These are phyloP conservation scores for Evansstolkia leycettana DNA, from an alignment of 495 filamentous ascomycete species.

Conservation along the genomic window DNA sequence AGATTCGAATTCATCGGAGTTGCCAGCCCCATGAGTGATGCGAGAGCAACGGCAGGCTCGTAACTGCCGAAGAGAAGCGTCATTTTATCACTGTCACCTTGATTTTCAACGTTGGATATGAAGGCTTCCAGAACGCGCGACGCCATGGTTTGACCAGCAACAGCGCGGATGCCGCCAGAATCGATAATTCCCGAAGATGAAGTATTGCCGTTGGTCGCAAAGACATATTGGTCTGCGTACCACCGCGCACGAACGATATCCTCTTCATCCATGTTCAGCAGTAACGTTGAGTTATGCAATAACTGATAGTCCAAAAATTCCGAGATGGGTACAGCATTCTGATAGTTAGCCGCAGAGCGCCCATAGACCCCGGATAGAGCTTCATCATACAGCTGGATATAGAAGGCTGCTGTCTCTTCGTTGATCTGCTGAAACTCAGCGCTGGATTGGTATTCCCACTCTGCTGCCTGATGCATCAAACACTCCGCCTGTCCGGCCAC, in stretches of 20 bases:
- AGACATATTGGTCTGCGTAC: slow-evolving; percentile 56
- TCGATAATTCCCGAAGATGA: slow-evolving; percentile 27
- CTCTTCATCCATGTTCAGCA: slow-evolving; percentile 35
- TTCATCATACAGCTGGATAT: slow-evolving; percentile 29
- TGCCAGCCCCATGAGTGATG: slow-evolving; percentile 53
- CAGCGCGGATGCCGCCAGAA: slow-evolving; percentile 44
- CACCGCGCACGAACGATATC: slow-evolving; percentile 45
- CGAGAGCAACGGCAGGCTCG: slow-evolving; percentile 61
- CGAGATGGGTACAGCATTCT: slow-evolving; percentile 47
- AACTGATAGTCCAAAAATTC: slow-evolving; percentile 64
- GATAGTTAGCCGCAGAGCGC: slow-evolving; percentile 34
- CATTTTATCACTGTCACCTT: slow-evolving; percentile 37
- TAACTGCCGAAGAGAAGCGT: slow-evolving; percentile 58
- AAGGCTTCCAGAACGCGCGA: slow-evolving; percentile 48
- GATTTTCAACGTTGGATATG: slow-evolving; percentile 30
- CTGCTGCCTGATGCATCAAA: slow-evolving; percentile 23
- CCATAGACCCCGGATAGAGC: slow-evolving; percentile 24
- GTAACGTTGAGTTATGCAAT: slow-evolving; percentile 57
- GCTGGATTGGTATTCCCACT: slow-evolving; percentile 25
- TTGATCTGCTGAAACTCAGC: slow-evolving; percentile 23
- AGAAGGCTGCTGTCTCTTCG: slow-evolving; percentile 33
- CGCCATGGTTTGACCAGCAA: slow-evolving; percentile 53
- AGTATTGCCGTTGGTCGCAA: slow-evolving; percentile 48
- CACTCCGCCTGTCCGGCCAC: slow-evolving; percentile 50
- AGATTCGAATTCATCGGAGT: slow-evolving; percentile 42